Percentiles rank a stretch among this genome's conserved stretches.
These are phyloP conservation scores for Aspergillus carlsbadensis DNA, from an alignment of 495 filamentous ascomycete species.

Conservation along the genomic window DNA sequence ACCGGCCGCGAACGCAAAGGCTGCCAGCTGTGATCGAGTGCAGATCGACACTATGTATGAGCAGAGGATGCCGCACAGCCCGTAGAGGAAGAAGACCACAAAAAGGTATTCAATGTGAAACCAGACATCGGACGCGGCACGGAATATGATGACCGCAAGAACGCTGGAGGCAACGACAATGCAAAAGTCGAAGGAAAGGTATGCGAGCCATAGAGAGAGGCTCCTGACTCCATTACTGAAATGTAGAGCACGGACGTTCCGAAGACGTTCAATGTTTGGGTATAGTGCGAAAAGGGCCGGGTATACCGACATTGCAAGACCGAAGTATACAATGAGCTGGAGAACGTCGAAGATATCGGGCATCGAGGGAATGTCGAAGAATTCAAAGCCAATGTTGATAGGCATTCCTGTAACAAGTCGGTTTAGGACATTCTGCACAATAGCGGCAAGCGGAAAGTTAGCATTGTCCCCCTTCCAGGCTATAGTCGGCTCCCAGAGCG, in stretches of 20 bases:
- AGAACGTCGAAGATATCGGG: slow-evolving; percentile 67
- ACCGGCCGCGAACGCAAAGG: slow-evolving; percentile 73
- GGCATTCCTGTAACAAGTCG: slow-evolving; percentile 61
- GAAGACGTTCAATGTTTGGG: slow-evolving; percentile 72
- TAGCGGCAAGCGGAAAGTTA: slow-evolving; percentile 53
- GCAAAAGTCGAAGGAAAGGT: slow-evolving; percentile 74
- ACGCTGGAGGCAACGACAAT: slow-evolving; percentile 61
- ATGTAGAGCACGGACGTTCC: slow-evolving; percentile 76
- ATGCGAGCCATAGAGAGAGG: slow-evolving; percentile 74
- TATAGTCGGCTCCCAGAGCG: slow-evolving; percentile 51
- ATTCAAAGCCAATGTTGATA: slow-evolving; percentile 64
- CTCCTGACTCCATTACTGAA: slow-evolving; percentile 81
- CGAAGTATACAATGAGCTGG: slow-evolving; percentile 76
- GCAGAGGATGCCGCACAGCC: slow-evolving; percentile 65
- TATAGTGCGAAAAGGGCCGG: slow-evolving; percentile 87
- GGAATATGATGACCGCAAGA: slow-evolving; percentile 60
- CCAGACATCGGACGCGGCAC: slow-evolving; percentile 61
- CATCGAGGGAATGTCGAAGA: slow-evolving; percentile 68
- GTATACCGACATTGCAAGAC: slow-evolving; percentile 70
- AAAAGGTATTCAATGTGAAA: slow-evolving; percentile 75
- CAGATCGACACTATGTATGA: slow-evolving; percentile 75
- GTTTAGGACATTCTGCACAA: slow-evolving; percentile 72
- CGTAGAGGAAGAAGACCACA: slow-evolving; percentile 72
- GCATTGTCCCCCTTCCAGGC: slow-evolving; percentile 55
- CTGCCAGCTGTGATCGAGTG: slow-evolving; percentile 64